Evolutionary conservation across 768 basidiomycete species (phyloP), one percentile per base, ranked within the genome.

Genomic region (Astraeus odoratus): DNA sequence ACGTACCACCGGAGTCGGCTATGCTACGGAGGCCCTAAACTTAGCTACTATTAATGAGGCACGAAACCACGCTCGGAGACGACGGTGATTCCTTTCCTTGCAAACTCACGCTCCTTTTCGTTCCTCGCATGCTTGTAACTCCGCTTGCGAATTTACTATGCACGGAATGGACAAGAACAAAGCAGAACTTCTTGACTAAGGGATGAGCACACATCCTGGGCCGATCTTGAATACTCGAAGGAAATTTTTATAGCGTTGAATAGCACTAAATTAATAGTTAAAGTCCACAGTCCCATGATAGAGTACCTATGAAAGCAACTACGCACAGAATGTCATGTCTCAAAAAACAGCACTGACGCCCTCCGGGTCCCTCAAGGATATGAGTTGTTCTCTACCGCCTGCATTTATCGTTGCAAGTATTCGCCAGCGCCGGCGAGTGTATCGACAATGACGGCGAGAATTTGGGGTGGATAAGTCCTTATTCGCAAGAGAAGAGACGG

Each of bases 251-350:
- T 78, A 39, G 90, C 74, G 8, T n/a, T 87, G 77, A 1, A 82
- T 87, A 16, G 90, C 81, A 1, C 87, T 91, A 50, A 6, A 5
- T 8, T 20, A 26, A 44, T 19, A 9, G 40, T 4, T 36, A 27
- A 22, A 20, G 42, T 22, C 35, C 15, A 22, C 25, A 39, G 22
- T 16, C 5, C 26, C 29, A 10, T 13, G 39, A 37, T 9, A 35
- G 34, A 38, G 4, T n/a, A 18, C 22, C 37, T 20, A 29, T 24
- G 27, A 33, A 18, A 8, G 37, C 38, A 5, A 39, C 36, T 9
- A 73, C 84, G 57, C 50, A 89, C 88, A 90, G 71, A 51, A 92
- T 91, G 54, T 91, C 87, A 36, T 85, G 62, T 91, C 88, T 5
- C 84, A 67, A 48, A 86, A 66, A 42, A 89, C 69, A 51, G 77